These are phyloP conservation scores for Cercophora scortea DNA, from an alignment of 495 filamentous ascomycete genomes.

Conservation along the genomic window DNA sequence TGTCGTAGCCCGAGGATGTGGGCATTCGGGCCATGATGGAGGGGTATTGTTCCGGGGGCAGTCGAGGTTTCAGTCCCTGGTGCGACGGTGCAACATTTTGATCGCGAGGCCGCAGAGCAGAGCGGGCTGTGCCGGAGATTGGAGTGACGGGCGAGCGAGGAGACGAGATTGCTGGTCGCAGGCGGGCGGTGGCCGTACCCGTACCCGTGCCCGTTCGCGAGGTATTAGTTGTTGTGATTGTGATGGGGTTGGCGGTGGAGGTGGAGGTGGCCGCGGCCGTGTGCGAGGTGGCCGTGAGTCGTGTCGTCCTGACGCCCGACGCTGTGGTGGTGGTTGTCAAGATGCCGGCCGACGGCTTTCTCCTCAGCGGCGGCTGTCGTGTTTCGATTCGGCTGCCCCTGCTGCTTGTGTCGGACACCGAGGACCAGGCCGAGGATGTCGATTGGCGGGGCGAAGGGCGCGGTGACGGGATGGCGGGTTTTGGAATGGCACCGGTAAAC, in stretches of 20 bases:
- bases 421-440: conserved; percentile 6
- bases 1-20: neutral
- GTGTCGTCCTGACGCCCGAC: conserved; percentile 17
- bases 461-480: neutral
- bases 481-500: neutral
- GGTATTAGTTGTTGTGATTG: neutral
- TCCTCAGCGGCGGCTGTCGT: conserved; percentile 3
- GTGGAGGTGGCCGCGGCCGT: neutral
- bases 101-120: conserved; percentile 25
- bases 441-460: neutral
- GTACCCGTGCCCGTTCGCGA: neutral
- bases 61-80: conserved; percentile 24
- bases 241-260: neutral
- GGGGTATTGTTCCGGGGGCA: conserved; percentile 15
- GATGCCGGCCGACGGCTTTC: conserved; percentile 22
- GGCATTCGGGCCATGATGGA: conserved; percentile 25
- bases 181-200: too few relatives aligned
- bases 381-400: too few relatives aligned
- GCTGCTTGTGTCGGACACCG: neutral
- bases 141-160: too few relatives aligned
- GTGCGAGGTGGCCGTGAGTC: conserved; percentile 18
- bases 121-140: conserved; percentile 3
- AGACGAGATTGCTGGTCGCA: too few relatives aligned
- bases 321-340: conserved; percentile 21
- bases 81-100: conserved; percentile 34